Evolutionary conservation across 2,329 filamentous ascomycete species (phyloP), one percentile per base, ranked within the genome.

Genomic region (Hirsutella minnesotensis): DNA sequence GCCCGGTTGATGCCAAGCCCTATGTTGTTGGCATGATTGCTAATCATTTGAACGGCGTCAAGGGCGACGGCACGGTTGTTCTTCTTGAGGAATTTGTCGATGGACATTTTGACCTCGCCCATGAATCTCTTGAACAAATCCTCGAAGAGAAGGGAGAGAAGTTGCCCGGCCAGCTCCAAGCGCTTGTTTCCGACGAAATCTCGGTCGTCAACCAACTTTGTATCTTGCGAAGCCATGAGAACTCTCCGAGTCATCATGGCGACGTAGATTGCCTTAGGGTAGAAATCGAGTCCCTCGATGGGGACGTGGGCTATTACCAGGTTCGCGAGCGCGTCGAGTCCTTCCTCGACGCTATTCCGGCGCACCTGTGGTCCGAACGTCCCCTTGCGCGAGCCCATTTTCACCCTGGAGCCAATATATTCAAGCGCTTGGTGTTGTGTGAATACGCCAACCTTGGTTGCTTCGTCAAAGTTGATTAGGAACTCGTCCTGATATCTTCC

Each of bases 141-240:
- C 63, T 98, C 94, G 52, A 98, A 98, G 0, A 98, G 73, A 1
- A 98, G 73, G 3, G 92, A 89, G 47, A 98, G 68, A 58, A 98
- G 81, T 63, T 96, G 92, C 1, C 92, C 92, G 42, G 94, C 94
- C 64, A 98, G 64, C 62, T 98, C 92, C 36, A 98, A 70, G 46
- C 92, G 80, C 66, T 98, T 98, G 67, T 98, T 98, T 51, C 92
- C 92, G 24, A 98, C 88, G 56, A 96, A 98, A 64, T 98, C 94
- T 57, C 92, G 78, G 60, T 98, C 92, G 53, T 98, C 92, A 2
- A 98, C 87, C 42, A 96, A 70, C 44, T 83, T 87, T 1, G 85
- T 77, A 56, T 98, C 86, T 46, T 92, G 84, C 56, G 88, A 83
- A 2, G 89, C 89, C 85, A 96, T 95, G 39, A 98, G 66, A 3